A percentile compares a stretch with the other conserved stretches of the same genome.
These are phyloP conservation scores for Astraeus odoratus DNA, from an alignment of 768 basidiomycete species.

Conservation along the genomic window DNA sequence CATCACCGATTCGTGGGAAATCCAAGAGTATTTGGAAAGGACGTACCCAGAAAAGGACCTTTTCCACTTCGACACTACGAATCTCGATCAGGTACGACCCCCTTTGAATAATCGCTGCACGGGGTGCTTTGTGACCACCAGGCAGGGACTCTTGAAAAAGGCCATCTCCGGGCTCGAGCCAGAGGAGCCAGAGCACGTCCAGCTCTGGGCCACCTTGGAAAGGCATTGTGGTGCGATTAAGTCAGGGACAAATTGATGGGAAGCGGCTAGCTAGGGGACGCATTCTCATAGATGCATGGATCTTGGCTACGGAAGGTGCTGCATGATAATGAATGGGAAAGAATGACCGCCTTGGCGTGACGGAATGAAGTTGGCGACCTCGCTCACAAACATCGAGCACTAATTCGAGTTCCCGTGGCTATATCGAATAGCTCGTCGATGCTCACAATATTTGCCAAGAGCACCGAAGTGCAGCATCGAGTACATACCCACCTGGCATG, in stretches of 20 bases:
- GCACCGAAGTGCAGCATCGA: too few species aligned
- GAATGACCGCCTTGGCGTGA: slow-evolving; percentile 17
- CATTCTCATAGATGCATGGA: slow-evolving; percentile 14
- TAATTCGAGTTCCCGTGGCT: too few species aligned
- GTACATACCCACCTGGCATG: too few species aligned
- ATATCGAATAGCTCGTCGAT: too few species aligned
- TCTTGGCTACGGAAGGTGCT: slow-evolving; percentile 15
- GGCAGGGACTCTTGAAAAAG: slow-evolving; percentile 26
- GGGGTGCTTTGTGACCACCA: slow-evolving; percentile 32
- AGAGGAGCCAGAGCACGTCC: slow-evolving; percentile 26
- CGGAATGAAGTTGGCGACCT: slow-evolving; percentile 20
- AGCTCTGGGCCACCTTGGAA: slow-evolving; percentile 20
- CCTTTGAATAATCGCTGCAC: slow-evolving; percentile 29
- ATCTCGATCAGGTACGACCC: background rate
- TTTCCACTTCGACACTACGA: slow-evolving; percentile 15
- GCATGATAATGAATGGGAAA: slow-evolving; percentile 21
- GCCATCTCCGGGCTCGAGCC: slow-evolving; percentile 35
- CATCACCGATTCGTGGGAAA: slow-evolving; percentile 25
- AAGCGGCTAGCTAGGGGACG: slow-evolving; percentile 25
- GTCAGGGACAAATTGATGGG: slow-evolving; percentile 15
- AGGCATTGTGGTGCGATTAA: slow-evolving; percentile 7
- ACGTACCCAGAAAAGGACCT: slow-evolving; percentile 27
- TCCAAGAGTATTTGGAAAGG: slow-evolving; percentile 30
- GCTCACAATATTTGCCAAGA: too few species aligned
- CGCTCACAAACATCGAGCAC: slow-evolving; percentile 17